Conservation (phyloP, 306 rosid genomes). For the Casuarina equisetifolia region DNA sequence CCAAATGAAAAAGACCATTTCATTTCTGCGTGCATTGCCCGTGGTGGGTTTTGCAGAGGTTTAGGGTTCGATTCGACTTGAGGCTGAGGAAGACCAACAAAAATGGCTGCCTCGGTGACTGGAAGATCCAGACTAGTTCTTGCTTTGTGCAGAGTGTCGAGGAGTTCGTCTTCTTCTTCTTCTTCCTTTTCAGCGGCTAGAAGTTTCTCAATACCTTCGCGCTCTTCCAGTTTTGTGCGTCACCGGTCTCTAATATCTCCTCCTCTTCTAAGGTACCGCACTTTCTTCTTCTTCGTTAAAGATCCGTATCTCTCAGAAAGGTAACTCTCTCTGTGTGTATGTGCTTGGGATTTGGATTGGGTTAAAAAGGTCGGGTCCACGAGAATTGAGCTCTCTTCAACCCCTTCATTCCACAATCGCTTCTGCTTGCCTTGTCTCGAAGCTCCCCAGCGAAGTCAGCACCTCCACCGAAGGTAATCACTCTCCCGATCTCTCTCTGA, state of each 20-base stretch:
- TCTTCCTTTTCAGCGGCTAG: slow-evolving; percentile 2
- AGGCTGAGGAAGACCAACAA: not conserved
- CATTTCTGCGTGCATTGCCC: not conserved
- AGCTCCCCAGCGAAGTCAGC: slow-evolving; percentile 48
- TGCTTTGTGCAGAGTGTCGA: slow-evolving; percentile 25
- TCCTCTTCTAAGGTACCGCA: slow-evolving; percentile 30
- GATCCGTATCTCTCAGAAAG: not conserved
- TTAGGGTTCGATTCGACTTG: slow-evolving; percentile 25
- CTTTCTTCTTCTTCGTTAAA: not conserved
- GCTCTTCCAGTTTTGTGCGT: slow-evolving; percentile 26
- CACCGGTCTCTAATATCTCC: slow-evolving; percentile 14
- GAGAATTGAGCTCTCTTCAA: slow-evolving; percentile 50
- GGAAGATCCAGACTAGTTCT: slow-evolving; percentile 32
- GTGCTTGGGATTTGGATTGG: not conserved
- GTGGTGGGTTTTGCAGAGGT: slow-evolving; percentile 30
- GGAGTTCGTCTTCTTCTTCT: not conserved
- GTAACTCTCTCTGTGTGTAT: not conserved
- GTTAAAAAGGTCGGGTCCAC: slow-evolving; percentile 34
- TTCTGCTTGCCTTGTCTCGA: slow-evolving; percentile 64
- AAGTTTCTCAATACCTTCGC: slow-evolving; percentile 10
- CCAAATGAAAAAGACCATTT: not conserved
- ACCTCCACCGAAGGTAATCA: slow-evolving; percentile 41
- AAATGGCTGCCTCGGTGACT: slow-evolving; percentile 44
- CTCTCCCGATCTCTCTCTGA: not conserved
- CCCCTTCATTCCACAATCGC: slow-evolving; percentile 50